These are phyloP conservation scores for Umbelopsis sp. DNA, from an alignment of 192 early-diverging fungal genomes.

Conservation along the genomic window DNA sequence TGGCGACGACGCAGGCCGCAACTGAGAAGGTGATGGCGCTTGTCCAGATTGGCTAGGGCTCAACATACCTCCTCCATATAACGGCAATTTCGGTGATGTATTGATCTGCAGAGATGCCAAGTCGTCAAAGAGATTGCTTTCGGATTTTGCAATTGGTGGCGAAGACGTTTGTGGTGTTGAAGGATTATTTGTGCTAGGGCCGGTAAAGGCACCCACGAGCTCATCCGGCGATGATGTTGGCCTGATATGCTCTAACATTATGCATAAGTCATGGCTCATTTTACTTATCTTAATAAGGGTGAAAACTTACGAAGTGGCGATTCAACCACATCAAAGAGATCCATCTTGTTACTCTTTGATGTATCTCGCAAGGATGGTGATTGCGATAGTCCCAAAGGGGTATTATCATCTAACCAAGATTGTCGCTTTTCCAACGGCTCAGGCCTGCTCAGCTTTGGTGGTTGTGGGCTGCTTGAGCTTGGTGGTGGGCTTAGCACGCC, in stretches of 20 bases:
- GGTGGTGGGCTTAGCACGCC: not conserved
- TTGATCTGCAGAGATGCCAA: conserved; percentile 3
- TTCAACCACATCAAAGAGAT: not conserved
- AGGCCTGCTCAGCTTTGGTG: not conserved
- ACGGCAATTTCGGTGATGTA: not conserved
- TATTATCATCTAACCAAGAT: conserved; percentile 12
- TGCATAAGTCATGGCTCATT: no score
- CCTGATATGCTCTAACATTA: no score
- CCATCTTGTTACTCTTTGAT: not conserved
- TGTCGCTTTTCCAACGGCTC: not conserved
- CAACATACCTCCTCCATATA: conserved; percentile 13
- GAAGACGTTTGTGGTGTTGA: not conserved
- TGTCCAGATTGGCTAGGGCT: conserved; percentile 19
- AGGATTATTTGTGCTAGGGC: not conserved
- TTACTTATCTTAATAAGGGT: not conserved
- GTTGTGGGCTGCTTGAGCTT: not conserved
- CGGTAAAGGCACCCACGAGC: not conserved
- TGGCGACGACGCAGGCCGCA: not conserved
- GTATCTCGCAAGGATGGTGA: not conserved
- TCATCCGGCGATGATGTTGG: no score
- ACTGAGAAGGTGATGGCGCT: not conserved
- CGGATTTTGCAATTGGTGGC: not conserved
- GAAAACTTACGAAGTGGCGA: not conserved
- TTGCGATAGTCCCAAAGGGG: not conserved
- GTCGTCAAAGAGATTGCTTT: not conserved